Evolutionary conservation across 148 eudicot species (phyloP).

Genomic region (Oxyria digyna): DNA sequence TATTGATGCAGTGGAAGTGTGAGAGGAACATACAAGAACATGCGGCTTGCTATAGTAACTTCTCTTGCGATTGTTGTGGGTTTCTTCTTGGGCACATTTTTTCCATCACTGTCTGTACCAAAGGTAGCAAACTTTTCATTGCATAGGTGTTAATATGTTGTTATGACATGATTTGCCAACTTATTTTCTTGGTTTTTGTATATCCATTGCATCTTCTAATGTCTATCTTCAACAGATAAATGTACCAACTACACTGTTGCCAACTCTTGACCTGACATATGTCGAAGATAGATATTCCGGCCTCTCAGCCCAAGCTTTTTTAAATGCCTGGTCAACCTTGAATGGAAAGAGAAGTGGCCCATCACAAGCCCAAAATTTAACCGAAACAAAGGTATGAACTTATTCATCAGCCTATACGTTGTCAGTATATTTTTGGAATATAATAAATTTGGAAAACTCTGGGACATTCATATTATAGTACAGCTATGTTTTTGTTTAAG

Average conservation of each 20-base stretch:
- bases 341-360: constrained; percentile 18
- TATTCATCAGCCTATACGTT: background rate
- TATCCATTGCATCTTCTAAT: background rate
- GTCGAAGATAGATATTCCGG: constrained; percentile 70
- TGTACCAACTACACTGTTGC: constrained; percentile 32
- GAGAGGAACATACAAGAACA: constrained; percentile 23
- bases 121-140: constrained; percentile 26
- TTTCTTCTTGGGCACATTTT: constrained; percentile 49
- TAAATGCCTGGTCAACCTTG: constrained; percentile 60
- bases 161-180: background rate
- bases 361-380: background rate
- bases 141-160: background rate
- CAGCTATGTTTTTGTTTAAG: background rate
- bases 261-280: constrained; percentile 41
- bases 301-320: constrained; percentile 26
- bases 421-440: background rate
- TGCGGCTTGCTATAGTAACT: constrained; percentile 50
- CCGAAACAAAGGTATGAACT: constrained; percentile 8
- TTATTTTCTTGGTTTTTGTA: background rate
- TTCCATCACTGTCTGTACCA: constrained; percentile 43
- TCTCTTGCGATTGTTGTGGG: constrained; percentile 51
- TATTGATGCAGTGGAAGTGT: constrained; percentile 6
- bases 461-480: background rate
- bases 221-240: constrained; percentile 27
- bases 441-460: background rate